These are phyloP conservation scores for Vanrija sp. DNA, from an alignment of 1,284 basidiomycete species.

Conservation along the genomic window DNA sequence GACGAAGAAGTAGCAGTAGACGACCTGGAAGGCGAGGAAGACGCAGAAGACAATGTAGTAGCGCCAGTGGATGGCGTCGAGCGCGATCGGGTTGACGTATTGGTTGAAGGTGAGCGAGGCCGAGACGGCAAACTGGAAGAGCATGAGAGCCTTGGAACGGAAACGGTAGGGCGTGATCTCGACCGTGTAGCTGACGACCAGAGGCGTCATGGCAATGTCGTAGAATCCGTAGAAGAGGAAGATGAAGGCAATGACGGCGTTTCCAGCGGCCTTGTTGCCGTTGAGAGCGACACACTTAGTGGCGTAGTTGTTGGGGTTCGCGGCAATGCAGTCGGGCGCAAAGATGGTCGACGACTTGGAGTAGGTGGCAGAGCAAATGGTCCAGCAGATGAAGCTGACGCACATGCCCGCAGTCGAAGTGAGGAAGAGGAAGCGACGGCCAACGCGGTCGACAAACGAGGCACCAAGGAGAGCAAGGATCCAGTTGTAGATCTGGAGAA, in stretches of 20 bases:
- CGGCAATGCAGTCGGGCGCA: slow-evolving; percentile 5
- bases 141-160: slow-evolving; percentile 71
- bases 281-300: slow-evolving; percentile 51
- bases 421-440: slow-evolving; percentile 29
- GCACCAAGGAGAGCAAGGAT: slow-evolving; percentile 26
- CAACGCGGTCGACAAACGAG: slow-evolving; percentile 39
- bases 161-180: slow-evolving; percentile 42
- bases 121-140: slow-evolving; percentile 48
- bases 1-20: slow-evolving; percentile 43
- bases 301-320: slow-evolving; percentile 54
- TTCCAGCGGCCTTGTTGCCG: slow-evolving; percentile 11
- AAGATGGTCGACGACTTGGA: slow-evolving; percentile 22
- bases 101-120: slow-evolving; percentile 43
- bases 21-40: slow-evolving; percentile 41
- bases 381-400: slow-evolving; percentile 61
- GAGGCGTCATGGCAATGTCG: slow-evolving; percentile 47
- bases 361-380: slow-evolving; percentile 63
- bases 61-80: slow-evolving; percentile 29
- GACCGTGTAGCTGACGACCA: slow-evolving; percentile 18
- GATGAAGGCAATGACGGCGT: slow-evolving; percentile 19
- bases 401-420: slow-evolving; percentile 31
- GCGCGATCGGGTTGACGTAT: slow-evolving; percentile 45
- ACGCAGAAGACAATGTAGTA: slow-evolving; percentile 40
- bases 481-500: slow-evolving; percentile 18
- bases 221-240: slow-evolving; percentile 46